Evolutionary conservation across 1,284 basidiomycete genomes (phyloP), one percentile per base, ranked within the genome.

Genomic region (Cryptococcus wingfieldii): DNA sequence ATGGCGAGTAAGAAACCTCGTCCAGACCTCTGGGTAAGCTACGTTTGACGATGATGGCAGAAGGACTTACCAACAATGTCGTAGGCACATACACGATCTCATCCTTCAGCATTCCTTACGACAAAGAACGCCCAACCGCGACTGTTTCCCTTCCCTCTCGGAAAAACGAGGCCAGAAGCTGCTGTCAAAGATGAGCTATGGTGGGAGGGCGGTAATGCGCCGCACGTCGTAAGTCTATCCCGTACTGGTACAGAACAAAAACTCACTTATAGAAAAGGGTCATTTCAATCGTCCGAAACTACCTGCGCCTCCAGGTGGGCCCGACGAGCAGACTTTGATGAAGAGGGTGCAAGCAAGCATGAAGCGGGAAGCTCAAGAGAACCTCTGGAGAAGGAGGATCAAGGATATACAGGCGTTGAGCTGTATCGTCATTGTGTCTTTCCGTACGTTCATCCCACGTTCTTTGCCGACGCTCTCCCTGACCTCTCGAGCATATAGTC

Each of bases 141-240:
- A 2, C 45, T 72, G 12, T 72, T 72, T 56, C 70, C 70, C 16
- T 72, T 70, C 50, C 70, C 70, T 4, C 51, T 72, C 39, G 70
- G 70, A 34, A 72, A 70, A 50, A 65, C 61, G 3, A 18, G 58
- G n/a, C 65, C 64, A 12, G 67, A 61, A 12, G 68, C 67, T n/a
- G 57, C 59, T 19, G 58, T 70, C 19, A 66, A 59, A 41, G 67
- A 72, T 38, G 70, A 72, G 45, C 56, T 70, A 23, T 72, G 70
- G 70, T 72, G 70, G 70, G 70, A 72, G 51, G 70, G 70, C 14
- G 70, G 70, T 1, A 72, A 69, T 47, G 70, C 70, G 4, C 70
- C 70, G 16, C 70, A 72, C 59, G 70, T 72, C 18, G 69, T 71
- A 51, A 56, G 66, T 63, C 16, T 23, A 13, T 31, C 19, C 13